Base-by-base conservation (phyloP, 495 filamentous ascomycete genomes). In the Xylaria nigripes region DNA sequence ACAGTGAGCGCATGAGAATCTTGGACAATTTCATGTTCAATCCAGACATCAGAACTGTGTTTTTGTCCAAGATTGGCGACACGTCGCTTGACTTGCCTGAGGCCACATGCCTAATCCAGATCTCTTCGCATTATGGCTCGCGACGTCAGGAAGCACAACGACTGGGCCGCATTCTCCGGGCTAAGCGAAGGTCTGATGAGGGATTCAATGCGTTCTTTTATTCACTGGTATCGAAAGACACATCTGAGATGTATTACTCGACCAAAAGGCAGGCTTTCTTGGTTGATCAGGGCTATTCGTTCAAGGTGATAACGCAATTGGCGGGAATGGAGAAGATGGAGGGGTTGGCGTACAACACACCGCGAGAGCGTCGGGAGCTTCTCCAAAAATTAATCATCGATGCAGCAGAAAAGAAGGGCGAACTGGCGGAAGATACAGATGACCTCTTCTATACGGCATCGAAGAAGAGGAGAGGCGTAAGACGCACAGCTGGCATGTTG, bases 121-220 rank as follows among this genome's bases (percentile, higher is more conserved):
- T 99, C 51, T 96, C 92, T 2, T 95, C 92, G 0, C 93, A 99
- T 70, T 99, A 96, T 61, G 93, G 93, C 55, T 97, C 93, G 12
- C 90, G 93, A 56, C 86, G 93, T 68, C 93, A 99, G 67, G 93
- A 99, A 68, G 93, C 93, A 0, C 93, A 99, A 65, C 84, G 93
- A 2, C 79, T 99, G 1, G 93, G 93, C 10, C 86, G 93, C 32
- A 99, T 99, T 63, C 84, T 99, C 10, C 81, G 93, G 63, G 93
- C 93, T 19, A 99, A 99, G 69, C 84, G 93, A 29, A 78, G 94
- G 57, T 97, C 96, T 64, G 93, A 99, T 70, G 93, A 97, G 69
- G 94, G 94, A 18, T 99, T 99, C 72, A 99, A 99, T 70, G 93
- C 93, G 0, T 99, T 99, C 73, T 99, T 99, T 73, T 99, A 99